These are phyloP conservation scores for Agaricus blazei DNA, from an alignment of 768 basidiomycete genomes.

Conservation along the genomic window DNA sequence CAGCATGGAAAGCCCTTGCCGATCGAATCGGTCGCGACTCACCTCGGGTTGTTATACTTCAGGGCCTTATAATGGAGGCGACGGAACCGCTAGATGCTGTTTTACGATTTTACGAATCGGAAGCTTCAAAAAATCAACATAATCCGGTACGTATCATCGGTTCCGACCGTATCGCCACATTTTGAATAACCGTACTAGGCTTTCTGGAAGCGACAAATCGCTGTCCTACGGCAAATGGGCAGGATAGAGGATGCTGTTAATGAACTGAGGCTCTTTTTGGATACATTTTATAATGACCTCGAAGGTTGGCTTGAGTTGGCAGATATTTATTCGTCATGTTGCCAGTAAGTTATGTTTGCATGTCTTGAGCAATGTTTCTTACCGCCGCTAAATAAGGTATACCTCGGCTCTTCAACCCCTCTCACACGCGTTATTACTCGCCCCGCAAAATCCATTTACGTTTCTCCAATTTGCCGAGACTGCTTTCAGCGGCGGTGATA, in stretches of 20 bases:
- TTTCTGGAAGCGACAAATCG: constrained; percentile 77
- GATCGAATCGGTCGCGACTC: constrained; percentile 45
- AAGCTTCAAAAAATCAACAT: constrained; percentile 60
- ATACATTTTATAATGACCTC: constrained; percentile 84
- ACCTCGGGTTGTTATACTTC: constrained; percentile 71
- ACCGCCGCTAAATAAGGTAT: constrained; percentile 44
- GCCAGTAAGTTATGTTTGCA: constrained; percentile 49
- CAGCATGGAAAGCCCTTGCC: constrained; percentile 8
- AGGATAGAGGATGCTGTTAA: constrained; percentile 62
- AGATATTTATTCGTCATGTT: constrained; percentile 69
- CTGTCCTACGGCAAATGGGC: constrained; percentile 60
- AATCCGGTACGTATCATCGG: constrained; percentile 52
- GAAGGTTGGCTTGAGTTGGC: constrained; percentile 89
- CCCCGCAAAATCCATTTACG: constrained; percentile 84
- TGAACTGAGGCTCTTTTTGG: constrained; percentile 68
- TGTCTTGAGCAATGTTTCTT: too few relatives aligned
- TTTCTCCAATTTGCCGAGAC: constrained; percentile 85
- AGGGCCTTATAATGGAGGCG: constrained; percentile 75
- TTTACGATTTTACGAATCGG: constrained; percentile 58
- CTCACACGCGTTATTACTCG: constrained; percentile 75
- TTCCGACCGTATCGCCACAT: background rate
- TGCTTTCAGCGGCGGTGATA: constrained; percentile 73
- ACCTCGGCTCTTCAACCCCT: constrained; percentile 66
- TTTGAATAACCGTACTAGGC: constrained; percentile 32
- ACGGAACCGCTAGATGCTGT: constrained; percentile 51